These are phyloP conservation scores for Boletellus dicymbophilus DNA, from an alignment of 1,284 basidiomycete species.

Conservation along the genomic window DNA sequence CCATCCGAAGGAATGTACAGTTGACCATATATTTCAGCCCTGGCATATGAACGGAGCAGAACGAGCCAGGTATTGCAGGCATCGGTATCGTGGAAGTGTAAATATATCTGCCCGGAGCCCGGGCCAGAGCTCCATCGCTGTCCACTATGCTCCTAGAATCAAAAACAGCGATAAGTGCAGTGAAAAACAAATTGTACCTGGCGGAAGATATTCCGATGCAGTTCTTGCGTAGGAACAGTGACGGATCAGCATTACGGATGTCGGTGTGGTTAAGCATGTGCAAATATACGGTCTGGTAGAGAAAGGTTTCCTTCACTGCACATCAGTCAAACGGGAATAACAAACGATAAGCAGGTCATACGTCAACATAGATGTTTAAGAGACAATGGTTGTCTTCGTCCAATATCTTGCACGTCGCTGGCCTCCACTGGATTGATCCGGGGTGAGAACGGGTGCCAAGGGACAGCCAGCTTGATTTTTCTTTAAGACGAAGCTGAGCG, in stretches of 20 bases:
- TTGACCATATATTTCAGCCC: slow-evolving; percentile 74
- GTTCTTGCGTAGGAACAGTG: slow-evolving; percentile 69
- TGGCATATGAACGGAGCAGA: slow-evolving; percentile 73
- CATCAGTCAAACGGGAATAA: slow-evolving; percentile 8
- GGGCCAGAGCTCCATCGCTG: slow-evolving; percentile 60
- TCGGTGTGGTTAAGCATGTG: slow-evolving; percentile 75
- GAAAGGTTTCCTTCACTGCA: slow-evolving; percentile 56
- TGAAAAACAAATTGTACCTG: slow-evolving; percentile 40
- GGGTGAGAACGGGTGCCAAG: slow-evolving; percentile 53
- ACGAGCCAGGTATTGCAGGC: slow-evolving; percentile 69
- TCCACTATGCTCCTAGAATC: slow-evolving; percentile 40
- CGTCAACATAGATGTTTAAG: slow-evolving; percentile 73
- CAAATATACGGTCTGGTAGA: slow-evolving; percentile 72
- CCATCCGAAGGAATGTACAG: slow-evolving; percentile 58
- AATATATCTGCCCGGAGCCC: slow-evolving; percentile 66
- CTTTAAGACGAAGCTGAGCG: slow-evolving; percentile 26
- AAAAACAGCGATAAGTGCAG: slow-evolving; percentile 7
- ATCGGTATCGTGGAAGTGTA: slow-evolving; percentile 64
- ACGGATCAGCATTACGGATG: slow-evolving; percentile 68
- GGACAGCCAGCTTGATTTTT: slow-evolving; percentile 73
- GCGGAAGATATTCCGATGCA: slow-evolving; percentile 69
- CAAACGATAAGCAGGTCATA: slow-evolving; percentile 35
- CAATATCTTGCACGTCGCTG: slow-evolving; percentile 66
- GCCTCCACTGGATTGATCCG: slow-evolving; percentile 63
- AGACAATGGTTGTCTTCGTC: slow-evolving; percentile 68